Conservation (phyloP, 2,329 filamentous ascomycete genomes). For the Didymella lethalis region DNA sequence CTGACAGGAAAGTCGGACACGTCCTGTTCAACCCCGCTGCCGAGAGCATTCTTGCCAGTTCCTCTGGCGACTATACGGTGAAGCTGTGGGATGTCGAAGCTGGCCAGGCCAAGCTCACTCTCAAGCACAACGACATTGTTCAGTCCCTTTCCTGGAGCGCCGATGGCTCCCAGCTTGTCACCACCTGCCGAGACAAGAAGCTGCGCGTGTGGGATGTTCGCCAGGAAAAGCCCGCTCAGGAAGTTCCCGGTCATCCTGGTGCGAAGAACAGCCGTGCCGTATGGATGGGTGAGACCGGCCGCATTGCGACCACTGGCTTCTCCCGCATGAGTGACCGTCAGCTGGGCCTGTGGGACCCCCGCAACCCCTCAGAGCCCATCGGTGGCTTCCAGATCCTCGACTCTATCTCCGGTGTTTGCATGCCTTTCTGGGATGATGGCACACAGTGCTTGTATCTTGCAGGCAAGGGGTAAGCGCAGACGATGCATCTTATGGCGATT, state of each 20-base stretch:
- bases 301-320: slow-evolving; percentile 95
- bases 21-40: slow-evolving; percentile 97
- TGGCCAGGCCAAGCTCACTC: slow-evolving; percentile 74
- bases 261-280: slow-evolving; percentile 97
- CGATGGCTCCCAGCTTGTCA: slow-evolving; percentile 83
- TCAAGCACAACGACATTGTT: slow-evolving; percentile 90
- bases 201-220: slow-evolving; percentile 96
- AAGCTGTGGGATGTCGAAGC: slow-evolving; percentile 95
- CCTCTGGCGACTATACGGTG: slow-evolving; percentile 92
- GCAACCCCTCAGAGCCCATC: slow-evolving; percentile 79
- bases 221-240: slow-evolving; percentile 86
- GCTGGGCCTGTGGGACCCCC: slow-evolving; percentile 92
- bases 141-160: slow-evolving; percentile 97
- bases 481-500: background rate
- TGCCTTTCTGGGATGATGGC: slow-evolving; percentile 99
- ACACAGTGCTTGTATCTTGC: slow-evolving; percentile 95
- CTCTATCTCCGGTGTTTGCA: slow-evolving; percentile 96
- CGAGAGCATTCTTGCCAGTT: slow-evolving; percentile 92
- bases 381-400: slow-evolving; percentile 90
- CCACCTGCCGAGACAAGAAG: slow-evolving; percentile 98
- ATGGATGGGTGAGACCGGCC: slow-evolving; percentile 97
- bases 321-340: slow-evolving; percentile 98
- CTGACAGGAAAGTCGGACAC: slow-evolving; percentile 87
- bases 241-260: slow-evolving; percentile 83
- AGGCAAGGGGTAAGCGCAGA: slow-evolving; percentile 81